A percentile compares a stretch with the other conserved stretches of the same genome.
phyloP scores from a whole-genome alignment of 2,329 filamentous ascomycete genomes.

The Paramyrothecium roridum region DNA sequence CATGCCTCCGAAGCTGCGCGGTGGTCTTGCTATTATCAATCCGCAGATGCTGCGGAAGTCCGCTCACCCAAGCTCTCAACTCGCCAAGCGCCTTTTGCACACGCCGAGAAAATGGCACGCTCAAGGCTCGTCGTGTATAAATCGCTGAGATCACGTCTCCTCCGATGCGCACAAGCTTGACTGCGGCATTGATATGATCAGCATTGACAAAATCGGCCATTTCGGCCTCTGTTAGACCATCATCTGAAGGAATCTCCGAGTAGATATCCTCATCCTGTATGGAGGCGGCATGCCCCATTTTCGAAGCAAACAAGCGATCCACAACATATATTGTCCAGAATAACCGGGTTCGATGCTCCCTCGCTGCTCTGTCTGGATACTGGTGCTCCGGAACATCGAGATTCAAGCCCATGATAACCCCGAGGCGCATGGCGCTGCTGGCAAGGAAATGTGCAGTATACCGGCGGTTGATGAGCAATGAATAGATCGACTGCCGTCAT shows the following conservation, averaged over 20 bases:
- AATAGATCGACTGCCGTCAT: constrained; percentile 36
- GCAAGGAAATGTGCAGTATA: constrained; percentile 40
- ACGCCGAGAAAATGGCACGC: constrained; percentile 24
- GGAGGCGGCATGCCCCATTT: constrained; percentile 44
- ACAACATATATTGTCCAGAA: constrained; percentile 42
- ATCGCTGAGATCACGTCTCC: constrained; percentile 25
- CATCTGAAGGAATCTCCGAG: constrained; percentile 36
- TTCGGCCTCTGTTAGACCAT: constrained; percentile 16
- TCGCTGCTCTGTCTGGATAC: constrained; percentile 29
- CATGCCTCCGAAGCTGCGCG: constrained; percentile 17
- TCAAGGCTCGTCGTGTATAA: constrained; percentile 23
- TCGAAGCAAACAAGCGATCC: constrained; percentile 45
- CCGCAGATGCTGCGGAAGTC: constrained; percentile 25
- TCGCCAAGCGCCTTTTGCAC: constrained; percentile 27
- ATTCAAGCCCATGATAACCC: constrained; percentile 41
- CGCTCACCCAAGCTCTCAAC: constrained; percentile 25
- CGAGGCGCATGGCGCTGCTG: constrained; percentile 39
- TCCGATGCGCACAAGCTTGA: constrained; percentile 32
- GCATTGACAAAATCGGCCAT: constrained; percentile 27
- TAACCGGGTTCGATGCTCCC: constrained; percentile 36
- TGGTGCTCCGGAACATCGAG: constrained; percentile 33
- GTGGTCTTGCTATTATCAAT: constrained; percentile 19
- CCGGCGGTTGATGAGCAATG: constrained; percentile 38
- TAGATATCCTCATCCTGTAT: constrained; percentile 46
- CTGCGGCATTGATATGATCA: constrained; percentile 27